Percentiles rank a stretch among this genome's conserved stretches.
These are phyloP conservation scores for Polytrichum commune DNA, from an alignment of 225 moss, liverwort and hornwort genomes.

Conservation along the genomic window DNA sequence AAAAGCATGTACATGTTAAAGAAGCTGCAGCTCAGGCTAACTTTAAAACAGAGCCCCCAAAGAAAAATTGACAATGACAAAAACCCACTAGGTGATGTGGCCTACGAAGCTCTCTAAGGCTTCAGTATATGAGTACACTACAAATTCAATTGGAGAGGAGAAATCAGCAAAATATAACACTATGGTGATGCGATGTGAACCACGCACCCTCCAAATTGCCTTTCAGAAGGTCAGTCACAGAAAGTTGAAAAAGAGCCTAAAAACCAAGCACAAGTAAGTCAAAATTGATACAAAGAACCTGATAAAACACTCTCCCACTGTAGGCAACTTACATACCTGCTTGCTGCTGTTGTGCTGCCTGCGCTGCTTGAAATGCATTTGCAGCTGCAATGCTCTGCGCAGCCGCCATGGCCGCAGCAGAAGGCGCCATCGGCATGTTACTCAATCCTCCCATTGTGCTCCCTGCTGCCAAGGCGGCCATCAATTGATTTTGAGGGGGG, in stretches of 20 bases:
- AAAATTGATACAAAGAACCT: too few species aligned
- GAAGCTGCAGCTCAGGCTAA: too few species aligned
- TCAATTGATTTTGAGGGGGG: slow-evolving; percentile 51
- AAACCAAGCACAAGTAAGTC: background rate
- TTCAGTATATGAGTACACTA: too few species aligned
- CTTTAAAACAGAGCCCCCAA: too few species aligned
- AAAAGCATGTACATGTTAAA: too few species aligned
- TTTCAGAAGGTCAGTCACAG: background rate
- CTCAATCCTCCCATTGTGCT: slow-evolving; percentile 96
- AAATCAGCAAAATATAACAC: too few species aligned
- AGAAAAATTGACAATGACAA: too few species aligned
- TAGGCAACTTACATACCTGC: slow-evolving; percentile 35
- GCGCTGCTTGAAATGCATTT: slow-evolving; percentile 94
- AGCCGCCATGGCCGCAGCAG: slow-evolving; percentile 98
- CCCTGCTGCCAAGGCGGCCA: slow-evolving; percentile 73
- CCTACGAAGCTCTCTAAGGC: too few species aligned
- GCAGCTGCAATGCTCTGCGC: slow-evolving; percentile 99
- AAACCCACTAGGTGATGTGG: too few species aligned
- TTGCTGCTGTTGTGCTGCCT: slow-evolving; percentile 86
- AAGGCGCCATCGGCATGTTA: slow-evolving; percentile 99
- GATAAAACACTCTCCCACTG: background rate
- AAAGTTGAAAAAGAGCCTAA: background rate
- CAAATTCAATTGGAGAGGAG: too few species aligned
- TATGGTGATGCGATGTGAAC: too few species aligned
- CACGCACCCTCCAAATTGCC: background rate